phyloP scores from a whole-genome alignment of 148 eudicot species.

The Linanthus parryae region DNA sequence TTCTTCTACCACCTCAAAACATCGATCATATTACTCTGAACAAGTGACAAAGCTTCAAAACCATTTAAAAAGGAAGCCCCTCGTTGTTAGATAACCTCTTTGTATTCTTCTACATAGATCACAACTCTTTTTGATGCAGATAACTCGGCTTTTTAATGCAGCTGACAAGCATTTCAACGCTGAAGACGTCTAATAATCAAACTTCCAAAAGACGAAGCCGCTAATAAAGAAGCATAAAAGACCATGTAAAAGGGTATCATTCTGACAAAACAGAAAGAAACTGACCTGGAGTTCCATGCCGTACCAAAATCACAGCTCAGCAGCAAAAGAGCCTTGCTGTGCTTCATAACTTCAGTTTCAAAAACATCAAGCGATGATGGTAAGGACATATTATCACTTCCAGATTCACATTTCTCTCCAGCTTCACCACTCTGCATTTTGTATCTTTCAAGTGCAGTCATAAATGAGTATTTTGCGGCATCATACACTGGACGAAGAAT shows the following conservation, averaged over 20 bases:
- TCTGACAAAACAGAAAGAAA: not conserved
- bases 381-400: slow-evolving; percentile 10
- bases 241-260: not conserved
- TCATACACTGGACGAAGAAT: slow-evolving; percentile 56
- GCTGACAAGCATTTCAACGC: slow-evolving; percentile 2
- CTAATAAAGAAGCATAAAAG: not conserved
- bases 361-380: slow-evolving; percentile 12
- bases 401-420: slow-evolving; percentile 9
- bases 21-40: too few species aligned
- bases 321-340: slow-evolving; percentile 72
- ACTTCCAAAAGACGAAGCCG: not conserved
- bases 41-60: too few species aligned
- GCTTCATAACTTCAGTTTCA: slow-evolving; percentile 66
- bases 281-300: slow-evolving; percentile 88
- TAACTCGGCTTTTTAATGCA: too few species aligned
- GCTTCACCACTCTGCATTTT: slow-evolving; percentile 16
- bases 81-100: too few species aligned
- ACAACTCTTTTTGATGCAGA: too few species aligned
- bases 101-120: too few species aligned
- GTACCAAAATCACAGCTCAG: slow-evolving; percentile 84
- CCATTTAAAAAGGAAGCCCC: too few species aligned
- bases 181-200: not conserved
- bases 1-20: too few species aligned
- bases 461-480: slow-evolving; percentile 54
- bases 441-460: slow-evolving; percentile 40